Base-by-base conservation (phyloP, 805 yeast species). In the Candida orba region DNA sequence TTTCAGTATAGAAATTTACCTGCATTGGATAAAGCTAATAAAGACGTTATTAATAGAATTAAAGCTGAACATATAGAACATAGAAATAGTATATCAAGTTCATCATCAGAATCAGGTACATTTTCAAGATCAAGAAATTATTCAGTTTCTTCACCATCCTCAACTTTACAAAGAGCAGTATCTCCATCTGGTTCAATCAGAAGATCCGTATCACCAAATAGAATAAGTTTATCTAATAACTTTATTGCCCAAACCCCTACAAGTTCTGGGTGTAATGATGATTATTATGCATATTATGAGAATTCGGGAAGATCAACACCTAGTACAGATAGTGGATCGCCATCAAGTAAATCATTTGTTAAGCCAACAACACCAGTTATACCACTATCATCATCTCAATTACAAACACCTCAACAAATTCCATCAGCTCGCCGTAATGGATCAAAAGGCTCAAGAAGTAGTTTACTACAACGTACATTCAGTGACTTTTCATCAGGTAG, bases 1-100 rank as follows among this genome's bases (percentile, higher is more conserved):
- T 93, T 93, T 63, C 82, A 86, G 46, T 93, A 86, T 65, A 73
- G 96, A 51, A 93, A 93, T 59, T 66, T 93, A 49, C 81, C 91
- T 5, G 93, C 93, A 6, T 72, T 95, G 44, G 98, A 93, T 53
- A 85, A 84, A 54, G 97, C 96, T 8, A 93, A 93, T 58, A 88
- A 87, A 57, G 97, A 90, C 64, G 90, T 85, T 13, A 88, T 93
- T 50, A 85, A 86, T 56, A 69, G 96, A 49, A 73, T 93, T 58
- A 85, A 89, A 56, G 81, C 73, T 27, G 98, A 91, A 59, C 95
- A 87, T 60, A 52, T 81, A 50, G 62, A 62, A 34, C 69, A 65
- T 44, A 62, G 68, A 44, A 58, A 63, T n/a, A 67, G 71, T 17
- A 51, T 60, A 17, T 60, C 65, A 3, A 62, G 66, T 24, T 62